These are phyloP conservation scores for Diaporthe sp. DNA, from an alignment of 2,329 filamentous ascomycete genomes.

Conservation along the genomic window DNA sequence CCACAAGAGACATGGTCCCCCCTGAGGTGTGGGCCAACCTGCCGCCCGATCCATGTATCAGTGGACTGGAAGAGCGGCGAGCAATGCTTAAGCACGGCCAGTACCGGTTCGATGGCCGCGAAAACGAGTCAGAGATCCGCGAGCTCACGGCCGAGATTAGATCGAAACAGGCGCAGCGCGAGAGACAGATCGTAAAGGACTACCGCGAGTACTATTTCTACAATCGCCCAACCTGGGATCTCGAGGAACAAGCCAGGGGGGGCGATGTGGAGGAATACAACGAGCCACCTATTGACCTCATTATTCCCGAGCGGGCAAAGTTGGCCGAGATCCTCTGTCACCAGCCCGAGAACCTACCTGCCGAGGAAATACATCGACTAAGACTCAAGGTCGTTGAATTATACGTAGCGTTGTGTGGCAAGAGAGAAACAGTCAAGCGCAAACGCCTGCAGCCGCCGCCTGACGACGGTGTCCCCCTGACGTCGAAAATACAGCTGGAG, in stretches of 20 bases:
- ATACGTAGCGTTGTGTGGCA: conserved; percentile 27
- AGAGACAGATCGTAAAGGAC: conserved; percentile 37
- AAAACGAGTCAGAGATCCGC: conserved; percentile 40
- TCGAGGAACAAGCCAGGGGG: conserved; percentile 30
- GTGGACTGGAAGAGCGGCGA: conserved; percentile 37
- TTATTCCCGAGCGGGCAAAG: conserved; percentile 27
- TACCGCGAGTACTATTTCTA: conserved; percentile 44
- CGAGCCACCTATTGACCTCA: conserved; percentile 30
- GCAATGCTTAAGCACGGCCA: conserved; percentile 41
- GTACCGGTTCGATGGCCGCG: conserved; percentile 39
- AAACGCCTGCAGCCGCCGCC: neutral
- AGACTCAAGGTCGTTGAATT: conserved; percentile 22
- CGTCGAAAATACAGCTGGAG: neutral
- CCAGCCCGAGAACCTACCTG: conserved; percentile 25
- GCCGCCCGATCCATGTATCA: conserved; percentile 41
- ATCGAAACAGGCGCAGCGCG: conserved; percentile 36
- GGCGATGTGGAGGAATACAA: conserved; percentile 36
- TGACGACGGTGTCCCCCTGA: neutral
- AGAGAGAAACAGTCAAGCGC: conserved; percentile 31
- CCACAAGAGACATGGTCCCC: conserved; percentile 43
- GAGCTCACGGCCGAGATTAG: conserved; percentile 38
- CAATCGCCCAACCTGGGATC: neutral
- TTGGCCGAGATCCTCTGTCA: conserved; percentile 26
- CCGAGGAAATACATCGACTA: neutral
- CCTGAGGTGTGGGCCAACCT: conserved; percentile 38